Evolutionary conservation across 805 yeast genomes (phyloP), one percentile per base, ranked within the genome.

Genomic region (Candida incommunis): DNA sequence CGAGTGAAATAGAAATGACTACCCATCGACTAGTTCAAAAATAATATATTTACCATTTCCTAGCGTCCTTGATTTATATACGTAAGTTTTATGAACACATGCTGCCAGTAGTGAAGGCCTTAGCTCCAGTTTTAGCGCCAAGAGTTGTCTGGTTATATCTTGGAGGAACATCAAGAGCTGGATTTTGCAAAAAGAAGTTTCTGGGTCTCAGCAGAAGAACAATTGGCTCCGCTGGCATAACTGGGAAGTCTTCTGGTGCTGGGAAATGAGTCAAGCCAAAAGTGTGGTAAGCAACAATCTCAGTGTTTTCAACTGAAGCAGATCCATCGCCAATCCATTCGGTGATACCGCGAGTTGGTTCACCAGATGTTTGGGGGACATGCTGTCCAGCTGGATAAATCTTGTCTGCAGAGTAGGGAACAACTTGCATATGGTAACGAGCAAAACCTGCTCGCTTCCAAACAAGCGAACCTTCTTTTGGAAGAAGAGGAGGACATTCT

Each of bases 211-310:
- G 68, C 66, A 79, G 67, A 53, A 82, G 68, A 48, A 80, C 75
- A 56, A 82, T 78, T 56, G 85, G 82, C 66, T 82, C 94, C 43
- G 86, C 81, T 42, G 92, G 92, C 92, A 82, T 82, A 51, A 82
- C 74, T 46, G 92, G 92, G 80, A 82, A 82, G 63, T 82, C 94
- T 67, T 82, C 92, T 48, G 92, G 90, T 13, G 88, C 80, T 48
- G 94, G 94, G 75, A 82, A 79, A 61, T 82, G 94, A 26, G 90
- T 78, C 53, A 82, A 75, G 56, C 92, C 92, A 57, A 83, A 82
- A 23, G 90, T 82, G 64, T 82, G 88, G 78, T 77, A 83, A 55
- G 79, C 66, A 44, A 82, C 72, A 49, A 82, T 72, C 60, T 83
- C 92, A 34, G 84, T 78, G 66, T 81, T 72, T 43, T 60, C 54